Evolutionary conservation across 768 basidiomycete species (phyloP).

Genomic region (Termitomyces sp.): DNA sequence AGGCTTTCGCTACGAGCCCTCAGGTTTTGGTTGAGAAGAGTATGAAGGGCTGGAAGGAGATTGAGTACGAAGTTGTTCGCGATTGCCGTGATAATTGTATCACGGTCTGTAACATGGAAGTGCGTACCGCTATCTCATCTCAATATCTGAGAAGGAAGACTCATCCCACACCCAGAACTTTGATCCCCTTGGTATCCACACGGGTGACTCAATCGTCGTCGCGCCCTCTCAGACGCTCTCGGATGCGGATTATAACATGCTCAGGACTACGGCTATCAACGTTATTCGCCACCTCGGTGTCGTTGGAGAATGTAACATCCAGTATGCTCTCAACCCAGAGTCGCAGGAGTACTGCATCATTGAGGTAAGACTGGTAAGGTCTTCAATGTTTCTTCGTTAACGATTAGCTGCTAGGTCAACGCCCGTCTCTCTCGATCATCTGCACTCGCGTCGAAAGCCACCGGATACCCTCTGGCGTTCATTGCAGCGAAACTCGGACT

Average conservation of each 20-base stretch:
- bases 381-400: neutral
- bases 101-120: conserved; percentile 99
- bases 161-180: conserved; percentile 68
- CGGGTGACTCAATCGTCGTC: conserved; percentile 97
- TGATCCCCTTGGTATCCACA: conserved; percentile 97
- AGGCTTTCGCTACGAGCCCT: conserved; percentile 96
- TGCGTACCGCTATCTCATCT: conserved; percentile 31
- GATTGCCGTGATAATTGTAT: conserved; percentile 99
- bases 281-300: conserved; percentile 99
- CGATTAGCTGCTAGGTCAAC: conserved; percentile 50
- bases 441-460: conserved; percentile 96
- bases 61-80: conserved; percentile 98
- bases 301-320: conserved; percentile 98
- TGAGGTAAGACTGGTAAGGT: conserved; percentile 49
- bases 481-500: conserved; percentile 98
- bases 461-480: conserved; percentile 96
- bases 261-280: conserved; percentile 96
- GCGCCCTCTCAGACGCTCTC: conserved; percentile 98
- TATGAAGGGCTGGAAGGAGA: conserved; percentile 99
- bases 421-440: conserved; percentile 98
- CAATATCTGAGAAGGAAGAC: neutral
- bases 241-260: conserved; percentile 99
- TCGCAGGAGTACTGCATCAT: conserved; percentile 99
- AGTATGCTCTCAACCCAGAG: conserved; percentile 93
- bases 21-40: conserved; percentile 99